Evolutionary conservation across 2,329 filamentous ascomycete species (phyloP), one percentile per base, ranked within the genome.

Genomic region (Chrysosporium queenslandicum): DNA sequence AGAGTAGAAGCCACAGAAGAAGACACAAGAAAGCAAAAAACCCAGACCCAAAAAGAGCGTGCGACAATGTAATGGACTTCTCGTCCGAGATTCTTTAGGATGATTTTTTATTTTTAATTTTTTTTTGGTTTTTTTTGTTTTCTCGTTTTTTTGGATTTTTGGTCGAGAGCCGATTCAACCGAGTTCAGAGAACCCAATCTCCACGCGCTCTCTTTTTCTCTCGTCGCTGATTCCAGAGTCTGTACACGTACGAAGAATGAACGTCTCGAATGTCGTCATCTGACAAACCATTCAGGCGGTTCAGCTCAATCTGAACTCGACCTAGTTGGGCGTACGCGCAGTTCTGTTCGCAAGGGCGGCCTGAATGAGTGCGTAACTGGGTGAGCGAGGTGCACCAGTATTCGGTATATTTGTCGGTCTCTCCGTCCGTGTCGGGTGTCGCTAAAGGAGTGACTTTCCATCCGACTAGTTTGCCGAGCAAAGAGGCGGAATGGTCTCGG

Each of bases 341-440:
- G 23, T 49, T 53, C 21, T 52, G 50, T 2, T 30, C 34, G 43
- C 54, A 57, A 18, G 40, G 46, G 14, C 16, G 11, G 18, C 43
- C 45, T 32, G 54, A 46, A 47, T 56, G 57, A 12, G 53, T 40
- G 2, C 53, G 4, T 45, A 52, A 43, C 16, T 53, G 54, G 25
- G 52, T 54, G 20, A 43, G 43, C 40, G 43, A 32, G 18, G 48
- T 36, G 16, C 58, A 53, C 58, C 58, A 60, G 46, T 54, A 55
- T 23, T 54, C 58, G 43, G 40, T 52, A 46, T 57, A 60, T 14
- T 56, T 55, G 7, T 48, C 29, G 18, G 57, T 57, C 14, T 58
- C 55, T 34, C 61, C 58, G 39, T 65, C 62, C 18, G 56, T 57
- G 45, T 65, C 58, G n/a, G 61, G 63, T 4, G 51, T 46, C 20